Evolutionary conservation across 768 basidiomycete species (phyloP).

Genomic region (Pulveroboletus ravenelii): DNA sequence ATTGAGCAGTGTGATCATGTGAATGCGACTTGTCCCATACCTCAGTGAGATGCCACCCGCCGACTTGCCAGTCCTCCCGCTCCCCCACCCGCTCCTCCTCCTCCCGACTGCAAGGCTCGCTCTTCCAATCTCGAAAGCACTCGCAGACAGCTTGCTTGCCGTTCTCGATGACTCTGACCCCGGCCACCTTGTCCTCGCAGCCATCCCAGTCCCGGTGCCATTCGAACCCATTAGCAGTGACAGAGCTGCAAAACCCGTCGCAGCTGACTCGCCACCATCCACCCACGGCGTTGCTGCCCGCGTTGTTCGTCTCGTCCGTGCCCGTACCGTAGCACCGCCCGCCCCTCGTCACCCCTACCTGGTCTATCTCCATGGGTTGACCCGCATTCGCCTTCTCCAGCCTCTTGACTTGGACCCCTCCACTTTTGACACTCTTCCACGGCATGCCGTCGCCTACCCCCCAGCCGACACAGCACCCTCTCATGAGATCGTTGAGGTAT

Average conservation of each 20-base stretch:
- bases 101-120: conserved; percentile 70
- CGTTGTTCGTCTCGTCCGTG: conserved; percentile 63
- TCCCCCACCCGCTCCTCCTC: conserved; percentile 68
- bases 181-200: conserved; percentile 61
- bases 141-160: conserved; percentile 61
- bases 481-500: conserved; percentile 54
- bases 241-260: not conserved
- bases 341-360: conserved; percentile 54
- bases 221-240: conserved; percentile 15
- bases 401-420: conserved; percentile 31
- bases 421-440: conserved; percentile 31
- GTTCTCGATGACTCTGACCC: conserved; percentile 67
- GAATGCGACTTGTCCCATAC: not conserved
- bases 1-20: conserved; percentile 1
- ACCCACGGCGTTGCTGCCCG: conserved; percentile 70
- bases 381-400: conserved; percentile 53
- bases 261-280: conserved; percentile 28
- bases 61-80: conserved; percentile 62
- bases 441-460: conserved; percentile 47
- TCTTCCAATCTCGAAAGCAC: conserved; percentile 54
- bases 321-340: conserved; percentile 38
- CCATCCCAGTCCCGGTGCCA: conserved; percentile 45
- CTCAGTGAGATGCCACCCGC: conserved; percentile 22
- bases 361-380: conserved; percentile 67
- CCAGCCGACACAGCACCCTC: conserved; percentile 40